Evolutionary conservation across 163 green algal genomes (phyloP).

Genomic region (Dunaliella salina): DNA sequence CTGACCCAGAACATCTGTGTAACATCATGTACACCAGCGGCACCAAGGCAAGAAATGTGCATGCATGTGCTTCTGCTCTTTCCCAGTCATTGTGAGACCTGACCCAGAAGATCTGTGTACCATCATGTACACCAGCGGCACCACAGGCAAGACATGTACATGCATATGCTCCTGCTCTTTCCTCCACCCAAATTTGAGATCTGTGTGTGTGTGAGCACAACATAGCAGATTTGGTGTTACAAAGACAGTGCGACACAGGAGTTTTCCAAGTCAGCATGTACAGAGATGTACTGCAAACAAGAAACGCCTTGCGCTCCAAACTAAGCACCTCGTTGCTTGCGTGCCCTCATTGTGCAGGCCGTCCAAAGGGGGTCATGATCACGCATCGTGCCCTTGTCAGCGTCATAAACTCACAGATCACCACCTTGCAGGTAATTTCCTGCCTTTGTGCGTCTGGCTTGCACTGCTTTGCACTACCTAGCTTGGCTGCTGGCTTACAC

Average conservation of each 20-base stretch:
- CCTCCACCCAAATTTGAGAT: no score
- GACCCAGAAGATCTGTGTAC: constrained; percentile 2
- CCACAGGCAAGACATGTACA: background rate
- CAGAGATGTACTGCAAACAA: no score
- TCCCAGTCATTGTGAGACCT: background rate
- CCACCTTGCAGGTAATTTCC: background rate
- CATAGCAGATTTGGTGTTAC: no score
- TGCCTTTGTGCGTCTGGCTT: no score
- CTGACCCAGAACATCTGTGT: background rate
- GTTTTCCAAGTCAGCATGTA: no score
- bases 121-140: constrained; percentile 9
- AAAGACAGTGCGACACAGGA: no score
- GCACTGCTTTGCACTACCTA: no score
- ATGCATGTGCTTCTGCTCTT: background rate
- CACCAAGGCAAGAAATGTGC: background rate
- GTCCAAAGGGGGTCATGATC: constrained; percentile 9
- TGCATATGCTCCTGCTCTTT: background rate
- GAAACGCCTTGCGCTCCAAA: no score
- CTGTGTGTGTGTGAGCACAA: no score
- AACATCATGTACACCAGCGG: constrained; percentile 10
- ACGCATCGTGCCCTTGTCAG: background rate
- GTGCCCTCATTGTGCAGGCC: background rate
- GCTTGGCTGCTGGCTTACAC: no score
- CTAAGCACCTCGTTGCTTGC: no score
- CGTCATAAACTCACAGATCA: background rate